phyloP scores from a whole-genome alignment of 1,139 yeast genomes.

The Taphrina pruni region DNA sequence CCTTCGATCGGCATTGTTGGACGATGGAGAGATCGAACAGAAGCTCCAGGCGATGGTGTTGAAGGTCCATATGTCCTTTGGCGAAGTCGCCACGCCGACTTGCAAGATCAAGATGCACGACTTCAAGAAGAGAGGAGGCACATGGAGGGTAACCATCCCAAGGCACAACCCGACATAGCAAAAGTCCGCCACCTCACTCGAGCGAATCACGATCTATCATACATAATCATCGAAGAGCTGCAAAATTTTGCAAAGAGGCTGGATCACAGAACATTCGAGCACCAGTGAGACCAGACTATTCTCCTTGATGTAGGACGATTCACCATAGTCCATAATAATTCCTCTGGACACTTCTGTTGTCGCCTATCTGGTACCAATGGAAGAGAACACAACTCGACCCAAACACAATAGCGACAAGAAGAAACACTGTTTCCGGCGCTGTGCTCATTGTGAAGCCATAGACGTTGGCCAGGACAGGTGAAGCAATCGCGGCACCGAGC shows the following conservation, averaged over 20 bases:
- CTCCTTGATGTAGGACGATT: background rate
- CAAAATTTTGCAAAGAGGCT: background rate
- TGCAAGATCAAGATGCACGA: slow-evolving; percentile 4
- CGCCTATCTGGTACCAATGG: background rate
- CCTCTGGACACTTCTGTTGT: background rate
- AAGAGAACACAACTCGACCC: slow-evolving; percentile 1
- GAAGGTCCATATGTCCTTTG: slow-evolving; percentile 38
- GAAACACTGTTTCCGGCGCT: slow-evolving; percentile 9
- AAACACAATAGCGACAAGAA: slow-evolving; percentile 4
- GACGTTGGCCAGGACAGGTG: slow-evolving; percentile 10
- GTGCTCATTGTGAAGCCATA: slow-evolving; percentile 10
- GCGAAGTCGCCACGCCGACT: slow-evolving; percentile 20
- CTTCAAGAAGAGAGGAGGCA: background rate
- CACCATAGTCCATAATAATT: background rate
- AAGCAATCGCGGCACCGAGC: slow-evolving; percentile 12
- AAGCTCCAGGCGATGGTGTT: slow-evolving; percentile 21
- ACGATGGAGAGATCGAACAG: slow-evolving; percentile 34
- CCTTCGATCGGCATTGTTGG: slow-evolving; percentile 37
- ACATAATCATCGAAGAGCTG: slow-evolving; percentile 19
- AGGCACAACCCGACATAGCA: background rate
- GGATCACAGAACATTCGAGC: background rate
- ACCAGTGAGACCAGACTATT: background rate
- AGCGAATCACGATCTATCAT: slow-evolving; percentile 1
- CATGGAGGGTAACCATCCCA: background rate
- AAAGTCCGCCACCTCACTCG: slow-evolving; percentile 1